Evolutionary conservation across 163 green algal species (phyloP), one percentile per base, ranked within the genome.

Genomic region (Chloromonas sp.): DNA sequence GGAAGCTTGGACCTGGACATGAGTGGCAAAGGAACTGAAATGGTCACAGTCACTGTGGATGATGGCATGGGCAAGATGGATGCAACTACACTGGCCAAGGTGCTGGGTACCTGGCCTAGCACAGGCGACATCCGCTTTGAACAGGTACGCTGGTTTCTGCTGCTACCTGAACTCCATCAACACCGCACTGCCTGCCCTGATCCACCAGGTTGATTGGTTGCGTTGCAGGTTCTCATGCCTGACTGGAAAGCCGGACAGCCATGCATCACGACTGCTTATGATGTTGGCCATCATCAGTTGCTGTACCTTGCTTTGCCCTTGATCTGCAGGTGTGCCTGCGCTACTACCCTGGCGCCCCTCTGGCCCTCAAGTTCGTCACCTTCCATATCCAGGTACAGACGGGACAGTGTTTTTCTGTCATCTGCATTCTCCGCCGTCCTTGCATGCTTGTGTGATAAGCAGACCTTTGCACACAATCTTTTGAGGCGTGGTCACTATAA

Each of bases 291-390:
- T 36, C 36, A 36, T 36, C 36, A 36, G 36, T 36, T 36, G 36
- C 36, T 36, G 36, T 36, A 36, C 36, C 36, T 36, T 36, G 36
- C 36, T 36, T 36, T 36, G 36, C 36, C 36, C 36, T 36, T 36
- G 36, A 36, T 36, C 85, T 93, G 79, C 79, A 86, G 84, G 89
- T 96, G 11, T 85, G 89, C 81, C 89, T 95, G 87, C 91, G 92
- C 74, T 96, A 96, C 88, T 92, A 92, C 83, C 86, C 90, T 66
- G 92, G 92, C 62, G 89, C 90, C 0, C 90, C 90, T 0, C 85
- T 95, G 80, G 93, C 95, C 1, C 92, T 96, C 61, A 89, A 90
- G 70, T 89, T 87, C 82, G 84, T 96, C 3, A 91, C 59, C 82
- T 91, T 94, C 83, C 83, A 89, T 59, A 88, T 95, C 77, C 61